A percentile compares a stretch with the other conserved stretches of the same genome.
Evolutionary conservation across 2,329 filamentous ascomycete species (phyloP).

Genomic region (Coniosporium tulheliwenetii): DNA sequence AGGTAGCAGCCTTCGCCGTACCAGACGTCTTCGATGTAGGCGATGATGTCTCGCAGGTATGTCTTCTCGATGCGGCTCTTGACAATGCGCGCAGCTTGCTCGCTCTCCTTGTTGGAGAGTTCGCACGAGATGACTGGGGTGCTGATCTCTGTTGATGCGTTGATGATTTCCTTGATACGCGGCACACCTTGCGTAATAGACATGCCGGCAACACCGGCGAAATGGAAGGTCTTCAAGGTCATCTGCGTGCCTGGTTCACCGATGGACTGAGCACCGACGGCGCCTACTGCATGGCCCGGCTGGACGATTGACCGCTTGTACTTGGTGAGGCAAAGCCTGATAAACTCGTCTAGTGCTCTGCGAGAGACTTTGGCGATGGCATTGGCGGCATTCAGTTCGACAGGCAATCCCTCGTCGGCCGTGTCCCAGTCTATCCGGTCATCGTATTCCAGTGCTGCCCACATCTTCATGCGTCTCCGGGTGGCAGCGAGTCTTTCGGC

Average conservation of each 20-base stretch:
- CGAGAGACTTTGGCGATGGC: conserved; percentile 73
- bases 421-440: conserved; percentile 1
- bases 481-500: conserved; percentile 11
- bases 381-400: conserved; percentile 22
- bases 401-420: background rate
- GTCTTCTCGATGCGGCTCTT: conserved; percentile 94
- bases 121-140: conserved; percentile 88
- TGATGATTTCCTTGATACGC: conserved; percentile 99
- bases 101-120: conserved; percentile 57
- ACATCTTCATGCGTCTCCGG: conserved; percentile 8
- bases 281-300: conserved; percentile 88
- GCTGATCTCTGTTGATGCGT: conserved; percentile 84
- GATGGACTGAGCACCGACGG: conserved; percentile 93
- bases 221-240: conserved; percentile 99
- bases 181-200: conserved; percentile 98
- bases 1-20: conserved; percentile 61
- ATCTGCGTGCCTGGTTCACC: conserved; percentile 98
- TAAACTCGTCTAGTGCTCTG: conserved; percentile 58
- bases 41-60: conserved; percentile 65
- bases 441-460: background rate
- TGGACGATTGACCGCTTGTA: conserved; percentile 86
- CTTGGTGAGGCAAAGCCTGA: conserved; percentile 70
- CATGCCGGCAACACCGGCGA: conserved; percentile 98
- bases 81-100: conserved; percentile 73
- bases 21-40: conserved; percentile 80